Percentiles rank a stretch among this genome's conserved stretches.
phyloP scores from a whole-genome alignment of 176 grass and related monocot species.

The Echinochloa phyllopogon region DNA sequence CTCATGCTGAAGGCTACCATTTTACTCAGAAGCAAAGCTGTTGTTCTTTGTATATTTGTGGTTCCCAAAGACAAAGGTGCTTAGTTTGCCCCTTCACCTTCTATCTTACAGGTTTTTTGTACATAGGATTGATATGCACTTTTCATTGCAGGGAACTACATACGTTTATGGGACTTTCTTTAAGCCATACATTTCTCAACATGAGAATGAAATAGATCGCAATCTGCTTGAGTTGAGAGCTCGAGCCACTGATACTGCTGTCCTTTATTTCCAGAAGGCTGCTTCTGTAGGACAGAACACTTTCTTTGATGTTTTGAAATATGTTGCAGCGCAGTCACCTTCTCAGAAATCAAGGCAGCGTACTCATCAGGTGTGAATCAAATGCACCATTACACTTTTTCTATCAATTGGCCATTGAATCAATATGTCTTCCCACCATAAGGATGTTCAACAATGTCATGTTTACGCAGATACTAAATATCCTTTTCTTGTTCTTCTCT shows the following conservation, averaged over 20 bases:
- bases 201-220: slow-evolving; percentile 96
- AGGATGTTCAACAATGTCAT: not conserved
- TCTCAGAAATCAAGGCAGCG: slow-evolving; percentile 65
- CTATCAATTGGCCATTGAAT: not conserved
- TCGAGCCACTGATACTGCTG: slow-evolving; percentile 68
- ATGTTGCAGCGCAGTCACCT: slow-evolving; percentile 74
- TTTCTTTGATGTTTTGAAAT: slow-evolving; percentile 90
- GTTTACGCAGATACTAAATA: not conserved
- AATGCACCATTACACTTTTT: slow-evolving; percentile 9
- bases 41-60: slow-evolving; percentile 93
- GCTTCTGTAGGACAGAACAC: slow-evolving; percentile 68
- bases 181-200: slow-evolving; percentile 85
- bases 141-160: slow-evolving; percentile 77
- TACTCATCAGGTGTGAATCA: slow-evolving; percentile 58
- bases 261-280: slow-evolving; percentile 80
- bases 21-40: slow-evolving; percentile 91
- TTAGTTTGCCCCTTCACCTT: slow-evolving; percentile 27
- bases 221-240: slow-evolving; percentile 89
- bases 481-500: not conserved
- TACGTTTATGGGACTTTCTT: slow-evolving; percentile 98
- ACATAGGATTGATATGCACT: slow-evolving; percentile 19
- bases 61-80: slow-evolving; percentile 98
- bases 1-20: slow-evolving; percentile 79
- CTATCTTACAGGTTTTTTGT: slow-evolving; percentile 33
- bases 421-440: slow-evolving; percentile 14